Evolutionary conservation across 345 rosid species (phyloP).

Genomic region (Sisymbrium altissimum): DNA sequence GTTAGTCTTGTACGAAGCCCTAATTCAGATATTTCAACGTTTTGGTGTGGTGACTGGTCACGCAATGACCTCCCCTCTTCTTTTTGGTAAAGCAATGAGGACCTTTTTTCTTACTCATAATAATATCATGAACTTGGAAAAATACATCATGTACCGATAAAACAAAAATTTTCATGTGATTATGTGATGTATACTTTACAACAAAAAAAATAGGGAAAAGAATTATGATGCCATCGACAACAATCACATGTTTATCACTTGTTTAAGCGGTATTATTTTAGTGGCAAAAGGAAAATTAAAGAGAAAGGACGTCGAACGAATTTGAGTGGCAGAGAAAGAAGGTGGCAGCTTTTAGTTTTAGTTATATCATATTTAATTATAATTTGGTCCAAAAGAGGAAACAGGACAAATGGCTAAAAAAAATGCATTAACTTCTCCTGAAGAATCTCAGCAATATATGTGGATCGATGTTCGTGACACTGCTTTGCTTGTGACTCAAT

Average conservation of each 20-base stretch:
- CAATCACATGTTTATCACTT: conserved; percentile 28
- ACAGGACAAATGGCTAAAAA: conserved; percentile 24
- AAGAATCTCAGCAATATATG: conserved; percentile 28
- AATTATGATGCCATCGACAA: conserved; percentile 1
- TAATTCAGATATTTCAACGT: neutral
- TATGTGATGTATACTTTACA: neutral
- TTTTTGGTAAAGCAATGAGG: neutral
- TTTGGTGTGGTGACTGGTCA: neutral
- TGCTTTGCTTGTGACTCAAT: conserved; percentile 29
- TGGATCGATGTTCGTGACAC: conserved; percentile 32
- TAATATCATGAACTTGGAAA: neutral
- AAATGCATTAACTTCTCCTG: conserved; percentile 27
- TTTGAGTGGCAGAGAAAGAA: conserved; percentile 35
- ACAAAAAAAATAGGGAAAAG: neutral
- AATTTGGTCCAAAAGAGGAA: conserved; percentile 30
- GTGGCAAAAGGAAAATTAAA: neutral
- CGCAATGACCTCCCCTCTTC: neutral
- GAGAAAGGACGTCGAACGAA: conserved; percentile 13
- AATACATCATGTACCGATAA: neutral
- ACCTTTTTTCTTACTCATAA: neutral
- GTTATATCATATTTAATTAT: neutral
- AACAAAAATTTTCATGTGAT: neutral
- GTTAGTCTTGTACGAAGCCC: neutral
- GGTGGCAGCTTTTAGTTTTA: conserved; percentile 30
- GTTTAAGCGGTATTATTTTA: conserved; percentile 5